Evolutionary conservation across 495 filamentous ascomycete species (phyloP).

Genomic region (Cercophora scortea): DNA sequence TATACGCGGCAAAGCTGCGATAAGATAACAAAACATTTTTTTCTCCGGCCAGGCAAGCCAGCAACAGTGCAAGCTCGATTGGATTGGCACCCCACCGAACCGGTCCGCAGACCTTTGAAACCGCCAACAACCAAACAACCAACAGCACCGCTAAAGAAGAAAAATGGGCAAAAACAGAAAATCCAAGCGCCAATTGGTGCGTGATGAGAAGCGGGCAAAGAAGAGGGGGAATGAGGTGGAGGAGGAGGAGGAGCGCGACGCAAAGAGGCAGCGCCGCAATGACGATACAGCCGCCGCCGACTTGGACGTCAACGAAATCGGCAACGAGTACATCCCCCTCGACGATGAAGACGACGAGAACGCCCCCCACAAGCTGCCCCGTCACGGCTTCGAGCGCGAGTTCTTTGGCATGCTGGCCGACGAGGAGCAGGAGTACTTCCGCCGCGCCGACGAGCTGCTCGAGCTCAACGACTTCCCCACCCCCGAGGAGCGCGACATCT

Average conservation of each 20-base stretch:
- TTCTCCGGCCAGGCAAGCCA: not conserved
- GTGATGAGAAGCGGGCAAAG: conserved; percentile 39
- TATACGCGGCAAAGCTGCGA: not conserved
- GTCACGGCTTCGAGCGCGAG: conserved; percentile 31
- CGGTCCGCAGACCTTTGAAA: not conserved
- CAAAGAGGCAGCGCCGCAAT: conserved; percentile 30
- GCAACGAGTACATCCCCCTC: conserved; percentile 22
- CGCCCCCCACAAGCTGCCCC: conserved; percentile 9
- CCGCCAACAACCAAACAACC: not conserved
- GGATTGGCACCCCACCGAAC: not conserved
- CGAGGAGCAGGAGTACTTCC: conserved; percentile 92
- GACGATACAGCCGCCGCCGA: conserved; percentile 13
- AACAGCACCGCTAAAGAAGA: not conserved
- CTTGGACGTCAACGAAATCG: conserved; percentile 3
- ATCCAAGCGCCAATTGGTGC: conserved; percentile 38
- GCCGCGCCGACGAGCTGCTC: conserved; percentile 75
- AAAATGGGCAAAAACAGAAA: conserved; percentile 28
- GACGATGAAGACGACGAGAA: conserved; percentile 16
- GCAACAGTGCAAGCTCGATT: not conserved
- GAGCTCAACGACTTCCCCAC: conserved; percentile 79
- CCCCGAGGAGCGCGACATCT: conserved; percentile 67
- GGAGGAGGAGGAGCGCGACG: conserved; percentile 19
- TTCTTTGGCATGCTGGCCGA: conserved; percentile 90
- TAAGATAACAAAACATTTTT: conserved; percentile 17
- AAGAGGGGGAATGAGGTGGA: conserved; percentile 20